These are phyloP conservation scores for Isatis lusitanica DNA, from an alignment of 441 rosid genomes.

Conservation along the genomic window DNA sequence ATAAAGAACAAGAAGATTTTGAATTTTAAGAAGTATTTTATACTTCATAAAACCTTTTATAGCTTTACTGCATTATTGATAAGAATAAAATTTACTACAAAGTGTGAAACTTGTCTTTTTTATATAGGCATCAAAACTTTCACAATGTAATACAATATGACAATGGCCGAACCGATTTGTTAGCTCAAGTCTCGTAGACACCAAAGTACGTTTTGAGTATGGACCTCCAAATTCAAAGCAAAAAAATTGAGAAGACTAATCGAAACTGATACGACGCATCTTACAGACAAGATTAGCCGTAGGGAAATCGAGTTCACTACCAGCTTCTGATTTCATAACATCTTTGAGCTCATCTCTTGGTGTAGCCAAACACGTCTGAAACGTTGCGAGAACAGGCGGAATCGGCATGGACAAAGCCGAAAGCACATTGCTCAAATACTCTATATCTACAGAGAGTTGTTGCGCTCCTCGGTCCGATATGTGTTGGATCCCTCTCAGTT, in stretches of 20 bases:
- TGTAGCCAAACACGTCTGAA: constrained; percentile 80
- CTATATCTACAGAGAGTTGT: constrained; percentile 86
- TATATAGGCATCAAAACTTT: constrained; percentile 14
- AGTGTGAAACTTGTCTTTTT: neutral
- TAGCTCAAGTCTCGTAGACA: constrained; percentile 17
- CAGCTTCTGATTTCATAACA: constrained; percentile 71
- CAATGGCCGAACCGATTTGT: constrained; percentile 14
- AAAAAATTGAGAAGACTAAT: constrained; percentile 37
- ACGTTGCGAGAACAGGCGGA: constrained; percentile 78
- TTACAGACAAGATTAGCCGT: constrained; percentile 88
- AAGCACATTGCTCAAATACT: constrained; percentile 94
- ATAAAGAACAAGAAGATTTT: too few relatives aligned
- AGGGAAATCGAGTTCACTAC: constrained; percentile 77
- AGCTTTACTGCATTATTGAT: too few relatives aligned
- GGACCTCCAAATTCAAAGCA: neutral
- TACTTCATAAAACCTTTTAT: too few relatives aligned
- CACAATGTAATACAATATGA: constrained; percentile 12
- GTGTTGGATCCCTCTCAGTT: constrained; percentile 85
- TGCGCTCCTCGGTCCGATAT: constrained; percentile 87
- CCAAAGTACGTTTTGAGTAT: constrained; percentile 5
- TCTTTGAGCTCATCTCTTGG: constrained; percentile 81
- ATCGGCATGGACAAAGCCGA: constrained; percentile 88
- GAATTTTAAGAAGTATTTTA: too few relatives aligned
- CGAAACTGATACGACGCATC: constrained; percentile 80
- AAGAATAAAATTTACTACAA: neutral